Percentiles rank a stretch among this genome's conserved stretches.
Conservation (phyloP, 2,329 filamentous ascomycete genomes). For the Fusarium sarcochroum region DNA sequence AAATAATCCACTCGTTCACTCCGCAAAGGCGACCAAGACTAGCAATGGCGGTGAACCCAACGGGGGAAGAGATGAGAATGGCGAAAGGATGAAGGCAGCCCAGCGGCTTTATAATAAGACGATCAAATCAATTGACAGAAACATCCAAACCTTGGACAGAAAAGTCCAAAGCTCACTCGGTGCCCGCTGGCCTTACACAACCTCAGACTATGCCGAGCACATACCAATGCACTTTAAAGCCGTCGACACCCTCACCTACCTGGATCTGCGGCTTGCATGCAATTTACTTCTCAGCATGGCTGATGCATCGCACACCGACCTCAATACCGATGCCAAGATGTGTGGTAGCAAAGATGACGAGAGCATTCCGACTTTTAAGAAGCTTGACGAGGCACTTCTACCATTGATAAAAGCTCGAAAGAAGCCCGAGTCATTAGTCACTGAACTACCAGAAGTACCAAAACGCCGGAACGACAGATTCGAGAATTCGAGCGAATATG, state of each 20-base stretch:
- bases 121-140: neutral
- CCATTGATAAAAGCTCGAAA: neutral
- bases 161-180: rapidly evolving
- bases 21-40: neutral
- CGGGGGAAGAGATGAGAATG: neutral
- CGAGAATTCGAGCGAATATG: too few relatives aligned
- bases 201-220: neutral
- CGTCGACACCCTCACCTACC: rapidly evolving
- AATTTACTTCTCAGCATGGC: neutral
- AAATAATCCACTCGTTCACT: neutral
- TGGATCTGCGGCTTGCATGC: neutral
- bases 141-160: neutral
- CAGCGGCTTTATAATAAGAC: neutral
- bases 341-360: neutral
- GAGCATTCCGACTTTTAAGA: neutral
- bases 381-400: neutral
- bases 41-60: neutral
- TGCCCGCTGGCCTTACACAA: neutral
- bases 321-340: neutral
- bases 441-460: neutral
- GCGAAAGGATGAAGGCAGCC: neutral
- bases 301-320: neutral
- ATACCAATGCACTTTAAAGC: neutral
- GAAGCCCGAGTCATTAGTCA: neutral
- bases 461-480: too few relatives aligned